phyloP scores from a whole-genome alignment of 202 grass and related monocot species.

The Zoysia matrella region DNA sequence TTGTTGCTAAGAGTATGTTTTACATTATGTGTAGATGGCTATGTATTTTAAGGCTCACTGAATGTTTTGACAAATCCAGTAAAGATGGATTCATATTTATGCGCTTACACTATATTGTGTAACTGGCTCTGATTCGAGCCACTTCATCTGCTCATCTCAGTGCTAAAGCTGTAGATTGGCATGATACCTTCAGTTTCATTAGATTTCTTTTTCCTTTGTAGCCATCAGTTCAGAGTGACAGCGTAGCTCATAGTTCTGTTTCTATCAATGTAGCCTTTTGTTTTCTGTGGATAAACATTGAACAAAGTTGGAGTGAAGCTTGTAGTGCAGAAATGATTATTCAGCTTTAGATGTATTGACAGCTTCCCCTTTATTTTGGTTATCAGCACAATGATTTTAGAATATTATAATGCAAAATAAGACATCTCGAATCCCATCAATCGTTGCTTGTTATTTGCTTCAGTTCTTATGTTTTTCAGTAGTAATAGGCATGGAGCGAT shows the following conservation, averaged over 20 bases:
- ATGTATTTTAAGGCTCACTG: slow-evolving; percentile 47
- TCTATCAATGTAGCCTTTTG: neutral
- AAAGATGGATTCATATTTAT: slow-evolving; percentile 50
- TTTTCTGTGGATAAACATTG: neutral
- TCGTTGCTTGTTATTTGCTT: neutral
- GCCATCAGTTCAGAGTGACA: slow-evolving; percentile 15
- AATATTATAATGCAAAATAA: neutral
- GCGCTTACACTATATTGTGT: slow-evolving; percentile 1
- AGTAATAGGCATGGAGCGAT: too few species aligned
- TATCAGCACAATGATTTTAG: slow-evolving; percentile 15
- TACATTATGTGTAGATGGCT: too few species aligned
- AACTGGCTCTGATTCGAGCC: neutral
- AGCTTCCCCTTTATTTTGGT: neutral
- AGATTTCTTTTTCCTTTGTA: slow-evolving; percentile 1
- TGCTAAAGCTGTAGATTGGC: slow-evolving; percentile 29
- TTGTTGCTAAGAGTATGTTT: slow-evolving; percentile 30
- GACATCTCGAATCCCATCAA: neutral
- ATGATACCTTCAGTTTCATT: too few species aligned
- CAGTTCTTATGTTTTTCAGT: neutral
- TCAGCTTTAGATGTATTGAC: neutral
- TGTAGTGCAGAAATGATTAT: neutral
- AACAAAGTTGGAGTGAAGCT: neutral
- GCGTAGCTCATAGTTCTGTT: neutral
- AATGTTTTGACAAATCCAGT: slow-evolving; percentile 37
- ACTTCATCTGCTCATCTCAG: slow-evolving; percentile 33